Evolutionary conservation across 345 rosid genomes (phyloP).

Genomic region (Lagerstroemia speciosa): DNA sequence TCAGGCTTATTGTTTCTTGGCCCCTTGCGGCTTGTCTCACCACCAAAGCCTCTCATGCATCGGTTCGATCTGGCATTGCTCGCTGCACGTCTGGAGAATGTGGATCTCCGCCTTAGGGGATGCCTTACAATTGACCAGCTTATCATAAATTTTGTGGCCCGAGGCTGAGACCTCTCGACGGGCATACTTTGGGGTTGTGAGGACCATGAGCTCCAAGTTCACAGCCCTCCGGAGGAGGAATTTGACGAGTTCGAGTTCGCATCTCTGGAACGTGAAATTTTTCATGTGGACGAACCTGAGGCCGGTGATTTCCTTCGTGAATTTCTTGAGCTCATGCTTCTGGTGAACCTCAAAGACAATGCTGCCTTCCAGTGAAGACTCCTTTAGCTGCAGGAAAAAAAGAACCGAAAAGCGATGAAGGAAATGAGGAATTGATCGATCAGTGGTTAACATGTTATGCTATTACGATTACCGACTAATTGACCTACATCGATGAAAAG

Average conservation of each 20-base stretch:
- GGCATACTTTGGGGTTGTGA: background rate
- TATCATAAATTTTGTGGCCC: background rate
- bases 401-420: background rate
- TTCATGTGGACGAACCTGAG: slow-evolving; percentile 8
- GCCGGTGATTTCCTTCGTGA: background rate
- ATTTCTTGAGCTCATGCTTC: background rate
- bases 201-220: slow-evolving; percentile 7
- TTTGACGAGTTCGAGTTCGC: slow-evolving; percentile 13
- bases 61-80: background rate
- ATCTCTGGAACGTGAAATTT: slow-evolving; percentile 12
- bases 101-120: background rate
- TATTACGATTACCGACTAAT: too few relatives aligned
- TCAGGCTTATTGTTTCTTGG: background rate
- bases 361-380: slow-evolving; percentile 4
- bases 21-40: background rate
- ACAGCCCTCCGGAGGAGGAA: slow-evolving; percentile 10
- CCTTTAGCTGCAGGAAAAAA: slow-evolving; percentile 9
- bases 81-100: background rate
- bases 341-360: slow-evolving; percentile 8
- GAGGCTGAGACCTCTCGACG: background rate
- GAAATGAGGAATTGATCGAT: too few relatives aligned
- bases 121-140: background rate
- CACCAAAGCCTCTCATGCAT: background rate
- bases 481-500: slow-evolving; percentile 23
- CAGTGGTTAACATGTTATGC: background rate